A percentile compares a stretch with the other conserved stretches of the same genome.
phyloP scores from a whole-genome alignment of 352 stramenopile genomes.

The Phytophthora boehmeriae region DNA sequence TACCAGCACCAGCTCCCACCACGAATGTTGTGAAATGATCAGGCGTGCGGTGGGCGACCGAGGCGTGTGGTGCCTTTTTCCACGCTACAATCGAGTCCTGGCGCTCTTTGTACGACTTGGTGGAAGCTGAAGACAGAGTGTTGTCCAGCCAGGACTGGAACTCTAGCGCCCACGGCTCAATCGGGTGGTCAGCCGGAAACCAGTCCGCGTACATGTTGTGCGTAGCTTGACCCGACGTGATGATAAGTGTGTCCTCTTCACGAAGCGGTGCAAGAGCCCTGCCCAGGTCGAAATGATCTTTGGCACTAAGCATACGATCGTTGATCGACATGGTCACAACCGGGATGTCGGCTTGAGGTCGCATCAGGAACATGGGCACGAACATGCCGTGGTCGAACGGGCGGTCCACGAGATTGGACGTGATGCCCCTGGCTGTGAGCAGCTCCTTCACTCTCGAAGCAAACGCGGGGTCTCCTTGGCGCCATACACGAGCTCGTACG shows the following conservation, averaged over 20 bases:
- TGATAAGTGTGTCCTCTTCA: slow-evolving; percentile 72
- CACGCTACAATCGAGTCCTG: slow-evolving; percentile 37
- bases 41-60: slow-evolving; percentile 43
- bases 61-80: slow-evolving; percentile 43
- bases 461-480: slow-evolving; percentile 64
- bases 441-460: slow-evolving; percentile 66
- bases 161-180: slow-evolving; percentile 30
- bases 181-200: slow-evolving; percentile 22
- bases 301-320: slow-evolving; percentile 32
- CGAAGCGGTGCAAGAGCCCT: slow-evolving; percentile 57
- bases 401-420: slow-evolving; percentile 46
- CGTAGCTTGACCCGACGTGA: slow-evolving; percentile 66
- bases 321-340: slow-evolving; percentile 85
- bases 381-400: slow-evolving; percentile 93
- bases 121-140: slow-evolving; percentile 28
- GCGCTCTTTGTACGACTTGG: slow-evolving; percentile 28
- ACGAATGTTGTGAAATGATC: slow-evolving; percentile 64
- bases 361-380: slow-evolving; percentile 90
- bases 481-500: slow-evolving; percentile 86
- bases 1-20: slow-evolving; percentile 47
- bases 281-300: slow-evolving; percentile 59
- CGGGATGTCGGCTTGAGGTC: slow-evolving; percentile 86
- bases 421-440: slow-evolving; percentile 50
- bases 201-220: slow-evolving; percentile 43
- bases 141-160: slow-evolving; percentile 52